A percentile compares a stretch with the other conserved stretches of the same genome.
phyloP scores from a whole-genome alignment of 257 asterid species.

The Lycium barbarum region DNA sequence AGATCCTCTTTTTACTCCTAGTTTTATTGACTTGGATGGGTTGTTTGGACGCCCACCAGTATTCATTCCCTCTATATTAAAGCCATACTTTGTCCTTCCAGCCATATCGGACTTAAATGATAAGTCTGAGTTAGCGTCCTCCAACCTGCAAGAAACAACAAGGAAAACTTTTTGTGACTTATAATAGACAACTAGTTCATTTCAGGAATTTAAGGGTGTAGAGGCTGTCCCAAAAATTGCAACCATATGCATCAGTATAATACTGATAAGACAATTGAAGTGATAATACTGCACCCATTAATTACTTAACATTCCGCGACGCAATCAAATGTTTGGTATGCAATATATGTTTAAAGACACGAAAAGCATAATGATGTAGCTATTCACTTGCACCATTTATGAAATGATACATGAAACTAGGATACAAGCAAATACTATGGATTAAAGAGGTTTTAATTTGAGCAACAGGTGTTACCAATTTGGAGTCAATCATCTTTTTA shows the following conservation, averaged over 20 bases:
- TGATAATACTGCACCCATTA: background rate
- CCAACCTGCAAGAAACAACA: slow-evolving; percentile 57
- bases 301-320: background rate
- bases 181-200: slow-evolving; percentile 11
- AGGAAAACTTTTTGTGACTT: slow-evolving; percentile 5
- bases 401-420: background rate
- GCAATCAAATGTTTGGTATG: background rate
- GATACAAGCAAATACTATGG: background rate
- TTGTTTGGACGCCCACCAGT: slow-evolving; percentile 49
- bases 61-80: slow-evolving; percentile 66
- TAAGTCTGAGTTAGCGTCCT: slow-evolving; percentile 55
- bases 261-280: background rate
- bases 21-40: slow-evolving; percentile 61
- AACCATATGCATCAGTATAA: slow-evolving; percentile 16
- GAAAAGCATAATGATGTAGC: slow-evolving; percentile 25
- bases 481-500: background rate
- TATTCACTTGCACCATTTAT: slow-evolving; percentile 25
- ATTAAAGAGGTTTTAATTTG: background rate
- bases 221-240: background rate
- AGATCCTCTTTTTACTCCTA: slow-evolving; percentile 76
- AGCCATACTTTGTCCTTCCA: slow-evolving; percentile 60
- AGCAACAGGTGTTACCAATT: background rate
- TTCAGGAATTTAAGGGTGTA: background rate
- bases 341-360: slow-evolving; percentile 6
- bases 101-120: slow-evolving; percentile 79